Evolutionary conservation across 2,329 filamentous ascomycete species (phyloP).

Genomic region (Emmonsiellopsis sp.): DNA sequence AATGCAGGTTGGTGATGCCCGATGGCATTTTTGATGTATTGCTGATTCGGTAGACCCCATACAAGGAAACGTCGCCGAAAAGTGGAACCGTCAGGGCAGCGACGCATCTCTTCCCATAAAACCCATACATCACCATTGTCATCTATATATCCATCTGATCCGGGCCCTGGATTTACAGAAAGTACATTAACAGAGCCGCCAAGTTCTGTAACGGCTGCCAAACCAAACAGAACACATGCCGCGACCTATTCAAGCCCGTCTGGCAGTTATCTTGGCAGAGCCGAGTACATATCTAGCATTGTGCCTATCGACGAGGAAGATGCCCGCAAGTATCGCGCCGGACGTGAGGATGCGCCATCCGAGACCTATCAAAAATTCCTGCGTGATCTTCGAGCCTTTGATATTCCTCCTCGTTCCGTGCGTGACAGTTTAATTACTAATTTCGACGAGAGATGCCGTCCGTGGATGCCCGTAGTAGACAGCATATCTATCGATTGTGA

Average conservation of each 20-base stretch:
- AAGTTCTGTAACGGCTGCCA: neutral
- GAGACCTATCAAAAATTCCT: constrained; percentile 7
- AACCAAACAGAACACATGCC: neutral
- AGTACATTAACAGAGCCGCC: neutral
- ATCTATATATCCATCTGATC: neutral
- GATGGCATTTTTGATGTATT: neutral
- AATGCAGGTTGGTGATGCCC: constrained; percentile 1
- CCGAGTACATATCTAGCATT: constrained; percentile 9
- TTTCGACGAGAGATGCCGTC: constrained; percentile 10
- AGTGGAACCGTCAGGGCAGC: neutral
- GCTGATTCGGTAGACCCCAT: constrained; percentile 2
- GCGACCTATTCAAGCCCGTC: constrained; percentile 1
- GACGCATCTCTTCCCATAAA: neutral
- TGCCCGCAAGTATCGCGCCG: constrained; percentile 8
- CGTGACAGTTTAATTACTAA: constrained; percentile 9
- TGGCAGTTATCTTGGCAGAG: constrained; percentile 9
- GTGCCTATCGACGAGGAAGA: constrained; percentile 12
- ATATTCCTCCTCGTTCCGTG: constrained; percentile 7
- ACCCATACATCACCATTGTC: neutral
- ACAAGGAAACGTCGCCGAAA: constrained; percentile 2
- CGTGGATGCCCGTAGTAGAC: constrained; percentile 13
- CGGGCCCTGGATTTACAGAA: neutral
- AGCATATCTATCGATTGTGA: constrained; percentile 1
- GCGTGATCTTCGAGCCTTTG: constrained; percentile 5
- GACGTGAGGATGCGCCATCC: constrained; percentile 3